Evolutionary conservation across 345 rosid species (phyloP), one percentile per base, ranked within the genome.

Genomic region (Jatropha curcas): DNA sequence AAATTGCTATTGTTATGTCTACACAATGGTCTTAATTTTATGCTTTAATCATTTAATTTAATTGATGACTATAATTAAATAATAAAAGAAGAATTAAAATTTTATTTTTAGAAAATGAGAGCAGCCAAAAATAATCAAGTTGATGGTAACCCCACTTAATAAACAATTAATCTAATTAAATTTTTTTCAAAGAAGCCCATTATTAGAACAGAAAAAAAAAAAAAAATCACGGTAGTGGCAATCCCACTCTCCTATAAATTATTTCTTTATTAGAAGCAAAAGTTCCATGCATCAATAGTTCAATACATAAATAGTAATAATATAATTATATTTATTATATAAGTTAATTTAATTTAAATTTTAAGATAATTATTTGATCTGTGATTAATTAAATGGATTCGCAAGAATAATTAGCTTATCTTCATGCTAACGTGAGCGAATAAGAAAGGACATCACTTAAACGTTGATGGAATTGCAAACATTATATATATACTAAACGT

Each of bases 211-310:
- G n/a, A n/a, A n/a, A 10, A 68, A 60, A 41, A 25, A 9, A 13
- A 31, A 60, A 16, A 60, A 50, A 59, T 68, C 4, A 69, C 67
- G 71, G 25, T 62, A 60, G 81, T 77, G 84, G 76, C 65, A 71
- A 71, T 74, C 64, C 83, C 83, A 80, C 84, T 80, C 53, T 12
- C 58, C 39, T 57, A 76, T n/a, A 86, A 79, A 60, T 73, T 45
- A 60, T 59, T 59, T 71, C 68, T 62, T 45, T 35, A 48, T 17
- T 30, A 35, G 56, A 8, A 59, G n/a, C 7, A 10, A 28, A 25
- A 12, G 25, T 61, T 53, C 34, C 65, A 66, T 31, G 37, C 28
- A 67, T 61, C 31, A 63, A n/a, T n/a, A n/a, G n/a, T 56, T 35
- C 1, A 14, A 17, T 39, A 0, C 6, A 12, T 65, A 37, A 11